Evolutionary conservation across 1,139 yeast genomes (phyloP), one percentile per base, ranked within the genome.

Genomic region (Saccharomyces hybrid): DNA sequence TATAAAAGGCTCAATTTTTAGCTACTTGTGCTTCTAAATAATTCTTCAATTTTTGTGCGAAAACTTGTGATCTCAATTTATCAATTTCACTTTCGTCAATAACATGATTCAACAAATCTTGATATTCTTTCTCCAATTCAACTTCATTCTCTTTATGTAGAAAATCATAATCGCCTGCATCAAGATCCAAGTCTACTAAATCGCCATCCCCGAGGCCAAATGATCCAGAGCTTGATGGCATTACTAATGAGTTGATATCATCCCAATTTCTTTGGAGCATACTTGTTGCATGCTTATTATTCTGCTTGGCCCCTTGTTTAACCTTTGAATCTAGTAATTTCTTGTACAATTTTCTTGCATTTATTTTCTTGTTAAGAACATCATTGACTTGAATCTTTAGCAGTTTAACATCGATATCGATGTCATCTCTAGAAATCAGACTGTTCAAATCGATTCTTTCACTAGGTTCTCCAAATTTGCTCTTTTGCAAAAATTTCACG

Each of bases 201-300:
- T 85, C 91, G 14, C 78, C 79, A 14, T 73, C 76, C 53, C 78
- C 76, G 5, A 86, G 62, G 0, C 95, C 95, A 60, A 85, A 78
- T 46, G 79, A 84, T 5, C 73, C 68, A 16, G 76, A 72, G 16
- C 74, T 75, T 41, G 77, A 73, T 16, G 70, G 64, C 56, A 79
- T 72, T 28, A 81, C 73, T 9, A 76, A 68, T 1, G 75, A 68
- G 56, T 78, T 77, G 25, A 79, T 68, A 25, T 71, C 66, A 34
- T 77, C 74, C 86, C 85, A 80, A 59, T 73, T 73, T 46, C 76
- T 65, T 57, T 76, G 74, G 51, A 73, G 64, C 46, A 50, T 31
- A 25, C 34, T 63, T 2, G 64, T 60, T 8, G 65, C 62, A 46
- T 63, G 60, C 26, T 56, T 54, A 31, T 49, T 56, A 54, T 42